Conservation (phyloP, 495 filamentous ascomycete species). For the Neurospora sp. region DNA sequence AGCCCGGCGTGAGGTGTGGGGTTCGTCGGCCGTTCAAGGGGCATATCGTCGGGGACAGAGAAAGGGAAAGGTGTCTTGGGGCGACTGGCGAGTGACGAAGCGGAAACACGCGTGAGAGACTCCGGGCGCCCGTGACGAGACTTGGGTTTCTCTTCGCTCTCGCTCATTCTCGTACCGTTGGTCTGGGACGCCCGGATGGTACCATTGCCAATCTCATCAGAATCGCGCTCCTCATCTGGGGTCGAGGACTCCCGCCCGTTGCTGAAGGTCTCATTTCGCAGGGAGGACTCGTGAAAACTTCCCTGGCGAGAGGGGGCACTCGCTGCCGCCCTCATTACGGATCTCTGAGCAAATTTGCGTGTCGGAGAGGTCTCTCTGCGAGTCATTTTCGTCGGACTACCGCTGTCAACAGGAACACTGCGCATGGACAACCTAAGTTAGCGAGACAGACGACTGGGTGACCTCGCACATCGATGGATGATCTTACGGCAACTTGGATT, state of each 20-base stretch:
- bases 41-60: background rate
- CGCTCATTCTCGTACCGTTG: background rate
- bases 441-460: background rate
- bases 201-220: background rate
- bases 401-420: background rate
- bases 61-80: background rate
- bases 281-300: background rate
- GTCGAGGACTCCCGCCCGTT: background rate
- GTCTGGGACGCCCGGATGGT: background rate
- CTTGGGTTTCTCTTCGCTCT: background rate
- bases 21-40: background rate
- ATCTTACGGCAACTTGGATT: background rate
- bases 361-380: background rate
- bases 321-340: background rate
- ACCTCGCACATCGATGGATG: background rate
- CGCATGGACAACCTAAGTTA: background rate
- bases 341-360: background rate
- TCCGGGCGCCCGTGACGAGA: background rate
- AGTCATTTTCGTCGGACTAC: background rate
- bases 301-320: background rate
- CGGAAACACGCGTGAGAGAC: background rate
- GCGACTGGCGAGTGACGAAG: background rate
- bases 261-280: background rate
- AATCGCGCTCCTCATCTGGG: background rate
- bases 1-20: constrained; percentile 2